phyloP scores from a whole-genome alignment of 108 stramenopile genomes.

The Bacterosira constricta region DNA sequence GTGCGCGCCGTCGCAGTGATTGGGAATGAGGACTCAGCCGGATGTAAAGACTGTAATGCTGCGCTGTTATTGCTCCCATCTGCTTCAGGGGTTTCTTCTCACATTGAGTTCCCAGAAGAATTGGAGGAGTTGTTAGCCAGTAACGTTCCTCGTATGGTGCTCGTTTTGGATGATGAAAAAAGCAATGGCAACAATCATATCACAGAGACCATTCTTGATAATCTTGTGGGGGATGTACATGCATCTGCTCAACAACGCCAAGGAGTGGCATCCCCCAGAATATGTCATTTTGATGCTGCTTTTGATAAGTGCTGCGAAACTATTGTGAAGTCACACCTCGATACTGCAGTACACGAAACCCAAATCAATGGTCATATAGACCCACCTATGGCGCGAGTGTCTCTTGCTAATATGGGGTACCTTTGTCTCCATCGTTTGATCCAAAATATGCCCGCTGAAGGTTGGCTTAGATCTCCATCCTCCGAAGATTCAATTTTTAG shows the following conservation, averaged over 20 bases:
- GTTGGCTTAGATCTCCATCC: constrained; percentile 3
- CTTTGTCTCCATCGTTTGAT: constrained; percentile 44
- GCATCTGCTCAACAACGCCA: constrained; percentile 4
- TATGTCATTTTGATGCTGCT: constrained; percentile 23
- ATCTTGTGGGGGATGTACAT: constrained; percentile 7
- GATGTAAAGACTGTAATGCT: constrained; percentile 41
- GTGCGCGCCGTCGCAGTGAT: constrained; percentile 39
- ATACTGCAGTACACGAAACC: not conserved
- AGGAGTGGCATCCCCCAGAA: constrained; percentile 16
- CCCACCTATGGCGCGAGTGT: constrained; percentile 22
- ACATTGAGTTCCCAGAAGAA: constrained; percentile 20
- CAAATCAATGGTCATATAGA: not conserved
- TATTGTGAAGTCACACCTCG: constrained; percentile 14
- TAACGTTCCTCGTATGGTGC: constrained; percentile 31
- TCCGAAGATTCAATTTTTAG: constrained; percentile 10
- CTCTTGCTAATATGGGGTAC: constrained; percentile 33
- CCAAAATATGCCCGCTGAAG: constrained; percentile 16
- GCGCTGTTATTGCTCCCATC: constrained; percentile 37
- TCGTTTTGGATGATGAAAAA: constrained; percentile 20
- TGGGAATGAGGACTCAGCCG: constrained; percentile 28
- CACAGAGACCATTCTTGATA: constrained; percentile 16
- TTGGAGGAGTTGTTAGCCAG: constrained; percentile 2
- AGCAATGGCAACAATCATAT: constrained; percentile 4
- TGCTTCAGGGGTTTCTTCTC: not conserved
- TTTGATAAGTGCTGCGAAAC: constrained; percentile 39